Base-by-base conservation (phyloP, 805 yeast species). In the Starmera quercuum region DNA sequence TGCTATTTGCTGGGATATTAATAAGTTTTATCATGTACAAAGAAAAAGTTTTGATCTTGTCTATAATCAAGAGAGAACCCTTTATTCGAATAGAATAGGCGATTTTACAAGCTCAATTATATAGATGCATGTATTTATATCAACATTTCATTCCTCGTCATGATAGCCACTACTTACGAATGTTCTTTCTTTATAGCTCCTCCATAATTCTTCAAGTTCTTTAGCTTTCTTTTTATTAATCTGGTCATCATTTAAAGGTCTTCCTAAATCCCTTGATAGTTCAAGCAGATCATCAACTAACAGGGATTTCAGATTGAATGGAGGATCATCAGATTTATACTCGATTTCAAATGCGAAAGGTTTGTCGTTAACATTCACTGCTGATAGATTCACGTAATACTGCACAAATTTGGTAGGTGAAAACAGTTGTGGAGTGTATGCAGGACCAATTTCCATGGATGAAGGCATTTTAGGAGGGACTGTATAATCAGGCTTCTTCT, bases 371-470 rank as follows among this genome's bases (percentile, higher is more conserved):
- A 53, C 40, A 39, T 76, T 75, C 29, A 75, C 63, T 9, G 56
- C 41, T 18, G 63, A 55, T 39, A 85, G 63, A 53, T 85, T 84
- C n/a, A 78, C 68, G 53, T 63, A 85, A 52, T 79, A 84, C 51
- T 83, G 94, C 1, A 75, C 75, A 56, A 78, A 86, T 39, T 75
- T 62, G 26, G 71, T 68, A 0, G 95, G 95, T 1, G 90, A 66
- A 44, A 83, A 83, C 21, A 75, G 51, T 59, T 84, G 94, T 2
- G 78, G 72, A 3, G 59, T 57, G 51, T 79, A 83, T 0, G 80
- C 95, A 2, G 95, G 95, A 0, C 95, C 95, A 25, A 78, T 53
- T 1, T 72, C 65, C 15, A 61, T 37, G 11, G 57, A 53, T 3
- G 42, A 45, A 5, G 92, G 90, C 72, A 67, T 79, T 58, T 61